Percentiles rank a stretch among this genome's conserved stretches.
Conservation (phyloP, 2,329 filamentous ascomycete genomes). For the Orbilia javanica region DNA sequence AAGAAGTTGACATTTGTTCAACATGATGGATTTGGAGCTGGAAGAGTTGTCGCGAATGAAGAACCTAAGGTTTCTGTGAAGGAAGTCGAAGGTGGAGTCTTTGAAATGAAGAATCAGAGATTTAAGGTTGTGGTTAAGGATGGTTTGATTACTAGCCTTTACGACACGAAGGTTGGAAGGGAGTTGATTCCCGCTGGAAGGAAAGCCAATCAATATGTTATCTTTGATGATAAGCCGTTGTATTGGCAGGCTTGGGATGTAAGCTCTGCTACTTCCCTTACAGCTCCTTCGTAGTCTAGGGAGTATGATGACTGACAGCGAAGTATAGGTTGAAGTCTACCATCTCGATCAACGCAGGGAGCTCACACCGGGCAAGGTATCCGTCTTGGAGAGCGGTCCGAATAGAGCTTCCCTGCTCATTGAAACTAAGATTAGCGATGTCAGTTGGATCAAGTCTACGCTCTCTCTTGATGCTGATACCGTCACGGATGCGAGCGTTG, state of each 20-base stretch:
- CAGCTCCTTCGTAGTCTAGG: constrained; percentile 79
- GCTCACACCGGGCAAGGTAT: constrained; percentile 76
- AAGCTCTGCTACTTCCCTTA: constrained; percentile 23
- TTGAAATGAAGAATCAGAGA: constrained; percentile 82
- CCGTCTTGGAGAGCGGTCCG: constrained; percentile 77
- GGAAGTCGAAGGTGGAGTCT: constrained; percentile 73
- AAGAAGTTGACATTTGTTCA: constrained; percentile 51
- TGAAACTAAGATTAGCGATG: constrained; percentile 85
- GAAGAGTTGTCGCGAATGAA: constrained; percentile 31
- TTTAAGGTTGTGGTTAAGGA: constrained; percentile 78
- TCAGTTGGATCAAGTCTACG: constrained; percentile 87
- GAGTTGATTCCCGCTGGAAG: constrained; percentile 80
- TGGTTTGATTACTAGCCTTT: constrained; percentile 85
- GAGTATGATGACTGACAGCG: constrained; percentile 64
- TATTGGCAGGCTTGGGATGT: constrained; percentile 61
- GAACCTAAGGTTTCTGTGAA: constrained; percentile 69
- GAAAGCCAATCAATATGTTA: constrained; percentile 89
- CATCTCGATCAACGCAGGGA: constrained; percentile 88
- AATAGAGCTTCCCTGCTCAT: constrained; percentile 86
- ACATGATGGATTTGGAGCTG: constrained; percentile 47
- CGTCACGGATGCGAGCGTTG: constrained; percentile 66
- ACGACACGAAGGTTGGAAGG: constrained; percentile 78
- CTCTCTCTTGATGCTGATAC: constrained; percentile 77
- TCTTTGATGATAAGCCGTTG: constrained; percentile 86
- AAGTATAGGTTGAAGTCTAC: constrained; percentile 93